A percentile compares a stretch with the other conserved stretches of the same genome.
phyloP scores from a whole-genome alignment of 257 asterid genomes.

The Galeopsis tetrahit region DNA sequence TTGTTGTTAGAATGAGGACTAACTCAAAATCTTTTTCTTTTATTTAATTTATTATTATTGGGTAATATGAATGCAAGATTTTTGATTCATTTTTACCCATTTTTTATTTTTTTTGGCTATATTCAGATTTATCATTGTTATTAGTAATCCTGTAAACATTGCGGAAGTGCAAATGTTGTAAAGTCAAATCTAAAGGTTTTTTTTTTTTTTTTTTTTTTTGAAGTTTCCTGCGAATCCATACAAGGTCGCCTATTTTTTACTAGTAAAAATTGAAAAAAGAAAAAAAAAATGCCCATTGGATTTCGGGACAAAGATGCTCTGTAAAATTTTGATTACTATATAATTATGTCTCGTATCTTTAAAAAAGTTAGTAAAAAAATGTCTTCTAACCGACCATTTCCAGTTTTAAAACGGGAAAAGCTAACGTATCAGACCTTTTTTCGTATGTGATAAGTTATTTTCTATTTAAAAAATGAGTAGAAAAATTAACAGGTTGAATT shows the following conservation, averaged over 20 bases:
- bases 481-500: too few relatives aligned
- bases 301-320: too few relatives aligned
- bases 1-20: neutral
- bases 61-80: neutral
- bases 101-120: neutral
- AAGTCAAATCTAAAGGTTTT: neutral
- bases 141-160: neutral
- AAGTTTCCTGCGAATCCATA: neutral
- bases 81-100: neutral
- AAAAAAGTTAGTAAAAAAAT: too few relatives aligned
- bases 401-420: too few relatives aligned
- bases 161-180: neutral
- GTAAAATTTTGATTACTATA: too few relatives aligned
- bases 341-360: too few relatives aligned
- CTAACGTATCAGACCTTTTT: too few relatives aligned
- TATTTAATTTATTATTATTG: neutral
- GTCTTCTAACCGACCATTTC: too few relatives aligned
- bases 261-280: too few relatives aligned
- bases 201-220: conserved; percentile 10
- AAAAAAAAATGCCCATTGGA: too few relatives aligned
- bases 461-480: too few relatives aligned
- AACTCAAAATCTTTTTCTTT: conserved; percentile 28
- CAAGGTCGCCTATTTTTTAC: neutral
- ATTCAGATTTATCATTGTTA: neutral
- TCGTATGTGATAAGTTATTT: too few relatives aligned